These are phyloP conservation scores for Vigna angularis DNA, from an alignment of 306 rosid genomes.

Conservation along the genomic window DNA sequence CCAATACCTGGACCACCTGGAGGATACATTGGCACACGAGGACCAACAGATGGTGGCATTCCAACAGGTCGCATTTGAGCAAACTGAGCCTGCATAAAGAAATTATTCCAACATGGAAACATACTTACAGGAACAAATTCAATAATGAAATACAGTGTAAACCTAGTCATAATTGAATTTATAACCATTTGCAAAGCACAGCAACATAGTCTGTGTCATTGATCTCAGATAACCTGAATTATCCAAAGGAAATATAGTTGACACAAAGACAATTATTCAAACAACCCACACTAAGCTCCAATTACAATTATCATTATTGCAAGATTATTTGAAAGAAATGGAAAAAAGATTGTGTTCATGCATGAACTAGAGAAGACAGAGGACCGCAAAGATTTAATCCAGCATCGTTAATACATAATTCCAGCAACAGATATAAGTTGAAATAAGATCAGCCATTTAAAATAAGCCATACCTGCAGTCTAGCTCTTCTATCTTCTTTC, in stretches of 20 bases:
- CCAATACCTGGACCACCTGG: slow-evolving; percentile 98
- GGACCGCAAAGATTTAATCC: slow-evolving; percentile 15
- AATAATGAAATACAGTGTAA: slow-evolving; percentile 14
- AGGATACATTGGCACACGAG: slow-evolving; percentile 97
- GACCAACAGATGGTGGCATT: slow-evolving; percentile 87
- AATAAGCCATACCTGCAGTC: slow-evolving; percentile 80
- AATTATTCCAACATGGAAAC: slow-evolving; percentile 29
- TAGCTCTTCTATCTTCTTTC: slow-evolving; percentile 98
- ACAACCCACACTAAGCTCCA: slow-evolving; percentile 12
- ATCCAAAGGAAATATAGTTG: neutral
- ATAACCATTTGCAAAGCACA: neutral
- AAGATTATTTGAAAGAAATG: slow-evolving; percentile 8
- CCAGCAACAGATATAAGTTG: neutral
- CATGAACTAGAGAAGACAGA: neutral
- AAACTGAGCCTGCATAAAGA: slow-evolving; percentile 81
- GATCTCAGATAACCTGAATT: slow-evolving; percentile 2
- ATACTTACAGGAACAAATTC: neutral
- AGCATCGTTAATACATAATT: neutral
- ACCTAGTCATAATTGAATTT: slow-evolving; percentile 14
- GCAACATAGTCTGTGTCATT: slow-evolving; percentile 5
- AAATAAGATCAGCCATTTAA: slow-evolving; percentile 6
- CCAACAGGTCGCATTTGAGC: slow-evolving; percentile 93
- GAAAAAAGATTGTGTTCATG: neutral
- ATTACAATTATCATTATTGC: neutral
- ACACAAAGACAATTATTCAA: neutral